These are phyloP conservation scores for Hemileccinum impolitum DNA, from an alignment of 768 basidiomycete genomes.

Conservation along the genomic window DNA sequence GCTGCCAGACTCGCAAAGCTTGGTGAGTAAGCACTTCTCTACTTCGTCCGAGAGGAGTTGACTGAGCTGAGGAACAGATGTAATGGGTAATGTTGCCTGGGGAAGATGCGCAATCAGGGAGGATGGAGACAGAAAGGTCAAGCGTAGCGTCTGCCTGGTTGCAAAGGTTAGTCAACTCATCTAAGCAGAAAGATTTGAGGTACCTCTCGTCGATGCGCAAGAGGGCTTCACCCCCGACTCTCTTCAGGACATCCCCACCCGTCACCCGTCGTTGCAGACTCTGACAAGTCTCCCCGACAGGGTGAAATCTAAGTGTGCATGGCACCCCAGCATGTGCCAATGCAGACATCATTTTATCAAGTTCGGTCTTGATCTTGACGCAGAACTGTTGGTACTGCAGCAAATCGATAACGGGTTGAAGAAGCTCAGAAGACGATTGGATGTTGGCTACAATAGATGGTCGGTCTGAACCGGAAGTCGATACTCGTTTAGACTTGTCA, in stretches of 20 bases:
- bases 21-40: conserved; percentile 61
- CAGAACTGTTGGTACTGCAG: conserved; percentile 80
- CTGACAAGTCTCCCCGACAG: conserved; percentile 65
- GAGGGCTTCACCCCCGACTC: conserved; percentile 68
- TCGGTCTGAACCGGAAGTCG: conserved; percentile 23
- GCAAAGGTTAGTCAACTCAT: not conserved
- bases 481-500: conserved; percentile 42
- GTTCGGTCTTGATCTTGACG: conserved; percentile 53
- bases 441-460: conserved; percentile 18
- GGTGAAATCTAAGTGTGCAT: conserved; percentile 53
- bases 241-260: conserved; percentile 37
- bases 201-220: conserved; percentile 70
- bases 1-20: conserved; percentile 66
- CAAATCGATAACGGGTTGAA: conserved; percentile 75
- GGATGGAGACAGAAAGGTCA: conserved; percentile 76
- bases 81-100: conserved; percentile 71
- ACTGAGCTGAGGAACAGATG: conserved; percentile 71
- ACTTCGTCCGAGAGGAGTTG: conserved; percentile 78
- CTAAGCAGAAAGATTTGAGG: conserved; percentile 1
- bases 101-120: conserved; percentile 73
- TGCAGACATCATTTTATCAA: conserved; percentile 47
- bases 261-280: conserved; percentile 49
- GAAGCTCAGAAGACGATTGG: conserved; percentile 42
- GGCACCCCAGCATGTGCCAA: conserved; percentile 53
- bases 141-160: conserved; percentile 66